Base-by-base conservation (phyloP, 441 rosid species). In the Adansonia madagascariensis region DNA sequence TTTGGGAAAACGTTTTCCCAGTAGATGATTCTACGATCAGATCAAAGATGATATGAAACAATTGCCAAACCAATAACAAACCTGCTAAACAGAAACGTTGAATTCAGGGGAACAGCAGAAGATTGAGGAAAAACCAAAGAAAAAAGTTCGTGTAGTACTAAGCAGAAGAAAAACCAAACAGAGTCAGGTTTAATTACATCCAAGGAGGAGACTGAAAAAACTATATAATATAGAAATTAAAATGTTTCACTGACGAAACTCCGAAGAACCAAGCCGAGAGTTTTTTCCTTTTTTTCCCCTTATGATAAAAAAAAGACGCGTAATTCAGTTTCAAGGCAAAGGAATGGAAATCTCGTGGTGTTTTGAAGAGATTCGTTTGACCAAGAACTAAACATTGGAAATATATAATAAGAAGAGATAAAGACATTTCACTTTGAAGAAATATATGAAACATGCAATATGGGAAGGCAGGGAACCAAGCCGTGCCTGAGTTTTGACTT, bases 301-400 rank as follows among this genome's bases (percentile, higher is more conserved):
- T 53, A 6, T 9, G 62, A 71, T 71, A 12, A 24, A 17, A 17
- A 17, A 55, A 31, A 31, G 35, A 73, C 75, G 75, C 75, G 75
- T 73, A 73, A 72, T 55, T 31, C 11, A 55, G 20, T 22, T 53
- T 56, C 3, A 39, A 56, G 22, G 65, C 31, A 18, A 56, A 18
- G 18, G 11, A 18, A 64, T 60, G 73, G 60, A 80, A 71, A 63
- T 55, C 43, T 15, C 44, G 74, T 64, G 72, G 71, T 11, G 9
- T 20, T 65, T 1, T 20, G 4, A 15, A 22, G 64, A 56, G 65
- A 53, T 56, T 62, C 27, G 41, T 69, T 41, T 61, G 79, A 61
- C 71, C n/a, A 24, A 15, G 49, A 65, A 56, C 41, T 9, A 44
- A 61, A 6, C 24, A 39, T 64, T 24, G 15, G 63, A 22, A 74